Base-by-base conservation (phyloP, 192 early-diverging fungal species). In the Kickxella alabastrina region DNA sequence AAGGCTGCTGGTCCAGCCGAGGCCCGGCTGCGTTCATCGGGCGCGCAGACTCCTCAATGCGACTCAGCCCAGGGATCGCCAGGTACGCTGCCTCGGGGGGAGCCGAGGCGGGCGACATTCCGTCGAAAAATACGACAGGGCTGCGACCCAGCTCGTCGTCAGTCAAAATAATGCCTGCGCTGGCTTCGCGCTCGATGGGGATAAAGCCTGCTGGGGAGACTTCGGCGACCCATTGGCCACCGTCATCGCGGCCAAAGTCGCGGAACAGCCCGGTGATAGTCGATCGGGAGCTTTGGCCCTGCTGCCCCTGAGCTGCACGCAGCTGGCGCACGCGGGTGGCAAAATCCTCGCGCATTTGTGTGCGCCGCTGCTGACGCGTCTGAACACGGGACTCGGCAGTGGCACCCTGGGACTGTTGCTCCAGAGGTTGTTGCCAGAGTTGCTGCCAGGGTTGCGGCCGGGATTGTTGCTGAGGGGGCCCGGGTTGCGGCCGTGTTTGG, bases 181-280 rank as follows among this genome's bases (percentile, higher is more conserved):
- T 47, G 5, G 38, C 47, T 34, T 60, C 58, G 14, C 44, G 53
- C 29, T 48, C 54, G 23, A 68, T 34, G 13, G 40, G 48, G 26
- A 49, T 52, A 36, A 43, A 47, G 13, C 36, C 36, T 1, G 32
- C 7, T 17, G 31, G 26, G 0, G 28, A 21, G 14, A 43, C 46
- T 12, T 25, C 14, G 0, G 54, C 65, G 13, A 68, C 27, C 65
- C 57, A 68, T 25, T 56, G 58, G 18, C 65, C 65, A 15, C 59
- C 65, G 26, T 68, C 50, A 42, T 61, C 47, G 14, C 48, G 58
- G 14, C 65, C 65, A 49, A 68, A 68, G 32, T 68, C 54, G 14
- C 59, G 52, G 38, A 48, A 15, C 7, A 49, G 7, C 12, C 49
- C 42, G 31, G 36, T 26, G 15, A 60, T 49, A 1, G 31, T 46